Base-by-base conservation (phyloP, 352 stramenopile species). In the Pythium pectinolyticum region DNA sequence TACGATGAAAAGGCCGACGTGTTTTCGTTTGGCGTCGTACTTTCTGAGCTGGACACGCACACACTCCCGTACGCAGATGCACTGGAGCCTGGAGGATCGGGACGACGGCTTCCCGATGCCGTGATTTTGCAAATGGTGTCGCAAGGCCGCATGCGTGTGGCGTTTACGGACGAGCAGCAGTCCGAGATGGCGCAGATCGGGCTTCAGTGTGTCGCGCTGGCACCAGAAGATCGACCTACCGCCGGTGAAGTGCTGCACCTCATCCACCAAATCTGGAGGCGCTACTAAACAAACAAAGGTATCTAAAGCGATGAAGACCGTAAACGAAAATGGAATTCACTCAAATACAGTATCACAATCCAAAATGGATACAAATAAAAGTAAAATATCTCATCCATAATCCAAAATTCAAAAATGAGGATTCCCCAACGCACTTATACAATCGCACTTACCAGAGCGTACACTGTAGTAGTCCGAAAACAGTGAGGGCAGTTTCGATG, bases 1-100 rank as follows among this genome's bases (percentile, higher is more conserved):
- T 73, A 73, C 52, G 47, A 68, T 24, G 47, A 68, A 0, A 65
- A 65, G 49, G 56, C 53, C 32, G 66, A 73, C 24, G 25, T 73
- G 6, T 72, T 61, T 39, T 72, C 64, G 47, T 60, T 63, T 25
- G 64, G 43, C 19, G 52, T 72, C 17, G 52, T 72, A 11, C 31
- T 72, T 28, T 55, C 51, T 0, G 64, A 72, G 37, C 20, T 72
- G 39, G 64, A 66, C 25, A 64, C 64, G 11, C 56, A 65, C 56
- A 17, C 40, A 2, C 46, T 57, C 32, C 55, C 63, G 34, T 70
- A 64, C 40, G 54, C 47, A 19, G 54, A 61, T 27, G 47, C 32
- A 14, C 14, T 49, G 5, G 46, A 57, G 34, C 35, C 57, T 11
- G 57, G 57, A 5, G 41, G n/a, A n/a, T n/a, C 57, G 9, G 47